Percentiles rank a stretch among this genome's conserved stretches.
These are phyloP conservation scores for Ogataea thermomethanolica DNA, from an alignment of 805 yeast genomes.

Conservation along the genomic window DNA sequence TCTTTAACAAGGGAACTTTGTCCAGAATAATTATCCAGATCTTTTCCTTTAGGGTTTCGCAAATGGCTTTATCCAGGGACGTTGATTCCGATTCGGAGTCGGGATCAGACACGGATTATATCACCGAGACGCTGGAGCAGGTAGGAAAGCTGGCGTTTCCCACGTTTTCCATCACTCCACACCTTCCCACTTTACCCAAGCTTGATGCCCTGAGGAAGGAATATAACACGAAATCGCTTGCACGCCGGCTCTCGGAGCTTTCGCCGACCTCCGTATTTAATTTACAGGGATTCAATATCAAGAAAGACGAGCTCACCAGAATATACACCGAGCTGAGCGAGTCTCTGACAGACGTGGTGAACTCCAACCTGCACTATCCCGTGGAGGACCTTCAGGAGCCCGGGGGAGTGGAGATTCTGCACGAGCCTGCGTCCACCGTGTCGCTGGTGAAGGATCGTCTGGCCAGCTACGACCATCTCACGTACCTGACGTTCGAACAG, in stretches of 20 bases:
- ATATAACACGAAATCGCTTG: conserved; percentile 16
- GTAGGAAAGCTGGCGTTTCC: conserved; percentile 42
- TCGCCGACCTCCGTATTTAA: conserved; percentile 27
- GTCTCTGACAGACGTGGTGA: conserved; percentile 39
- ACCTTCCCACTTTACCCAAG: conserved; percentile 31
- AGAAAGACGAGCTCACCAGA: conserved; percentile 20
- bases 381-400: conserved; percentile 41
- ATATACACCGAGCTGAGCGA: conserved; percentile 28
- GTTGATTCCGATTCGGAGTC: conserved; percentile 7
- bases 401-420: conserved; percentile 16
- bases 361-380: conserved; percentile 47
- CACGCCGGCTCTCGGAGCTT: conserved; percentile 23
- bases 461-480: conserved; percentile 27
- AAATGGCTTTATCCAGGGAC: background rate
- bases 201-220: conserved; percentile 22
- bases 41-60: background rate
- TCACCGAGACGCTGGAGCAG: conserved; percentile 47
- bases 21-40: background rate
- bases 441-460: conserved; percentile 10
- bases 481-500: conserved; percentile 32
- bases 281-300: conserved; percentile 28
- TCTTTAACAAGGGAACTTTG: no score
- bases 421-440: conserved; percentile 13
- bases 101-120: conserved; percentile 34
- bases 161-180: conserved; percentile 25